Percentiles rank a stretch among this genome's conserved stretches.
phyloP scores from a whole-genome alignment of 768 basidiomycete species.

The Podaxis mareebaensis region DNA sequence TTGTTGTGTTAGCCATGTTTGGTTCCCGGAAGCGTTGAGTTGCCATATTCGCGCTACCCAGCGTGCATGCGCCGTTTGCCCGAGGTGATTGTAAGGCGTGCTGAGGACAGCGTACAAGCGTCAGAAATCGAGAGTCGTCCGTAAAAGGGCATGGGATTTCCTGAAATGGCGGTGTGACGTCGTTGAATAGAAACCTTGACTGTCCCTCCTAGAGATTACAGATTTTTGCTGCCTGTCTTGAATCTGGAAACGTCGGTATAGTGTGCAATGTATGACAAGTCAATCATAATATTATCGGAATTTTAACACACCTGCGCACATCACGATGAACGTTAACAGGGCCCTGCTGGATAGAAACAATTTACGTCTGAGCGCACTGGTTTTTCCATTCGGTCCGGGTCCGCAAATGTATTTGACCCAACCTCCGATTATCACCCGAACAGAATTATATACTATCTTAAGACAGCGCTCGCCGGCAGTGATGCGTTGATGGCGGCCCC shows the following conservation, averaged over 20 bases:
- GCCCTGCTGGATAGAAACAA: no score
- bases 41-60: not conserved
- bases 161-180: constrained; percentile 10
- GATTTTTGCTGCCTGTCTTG: not conserved
- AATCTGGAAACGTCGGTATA: not conserved
- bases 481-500: not conserved
- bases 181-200: not conserved
- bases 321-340: no score
- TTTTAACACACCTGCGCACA: no score
- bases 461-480: not conserved
- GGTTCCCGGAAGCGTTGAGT: not conserved
- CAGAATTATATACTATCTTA: not conserved
- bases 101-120: not conserved
- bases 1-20: not conserved
- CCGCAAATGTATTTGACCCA: not conserved
- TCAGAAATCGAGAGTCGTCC: not conserved
- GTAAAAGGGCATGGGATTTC: constrained; percentile 12
- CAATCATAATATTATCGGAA: no score
- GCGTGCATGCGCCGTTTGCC: not conserved
- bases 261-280: not conserved
- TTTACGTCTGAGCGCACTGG: no score
- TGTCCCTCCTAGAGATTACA: not conserved
- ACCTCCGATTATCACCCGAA: not conserved
- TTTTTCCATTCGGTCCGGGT: not conserved
- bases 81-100: not conserved